A percentile compares a stretch with the other conserved stretches of the same genome.
phyloP scores from a whole-genome alignment of 164 flowering plant species.

The Saururus chinensis region DNA sequence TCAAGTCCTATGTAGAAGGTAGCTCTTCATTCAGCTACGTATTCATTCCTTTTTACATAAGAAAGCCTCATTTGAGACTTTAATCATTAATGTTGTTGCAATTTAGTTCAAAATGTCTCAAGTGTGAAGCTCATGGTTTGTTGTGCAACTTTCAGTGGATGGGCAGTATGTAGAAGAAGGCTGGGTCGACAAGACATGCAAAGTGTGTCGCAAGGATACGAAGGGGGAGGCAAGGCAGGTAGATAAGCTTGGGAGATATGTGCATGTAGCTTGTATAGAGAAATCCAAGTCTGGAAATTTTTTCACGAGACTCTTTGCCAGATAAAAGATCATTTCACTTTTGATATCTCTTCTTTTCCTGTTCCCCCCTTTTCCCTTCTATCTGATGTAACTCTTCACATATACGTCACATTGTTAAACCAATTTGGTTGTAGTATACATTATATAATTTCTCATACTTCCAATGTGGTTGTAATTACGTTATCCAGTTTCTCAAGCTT shows the following conservation, averaged over 20 bases:
- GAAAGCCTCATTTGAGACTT: neutral
- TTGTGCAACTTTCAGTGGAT: conserved; percentile 41
- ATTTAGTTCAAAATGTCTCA: neutral
- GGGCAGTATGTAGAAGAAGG: conserved; percentile 91
- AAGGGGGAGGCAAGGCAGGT: conserved; percentile 41
- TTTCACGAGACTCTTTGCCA: conserved; percentile 66
- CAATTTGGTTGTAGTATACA: too few relatives aligned
- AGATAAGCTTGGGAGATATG: conserved; percentile 62
- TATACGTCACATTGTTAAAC: too few relatives aligned
- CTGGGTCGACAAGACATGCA: conserved; percentile 96
- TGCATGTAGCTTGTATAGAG: conserved; percentile 65
- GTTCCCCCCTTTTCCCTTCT: neutral
- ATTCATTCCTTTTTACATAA: neutral
- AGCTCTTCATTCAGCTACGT: neutral
- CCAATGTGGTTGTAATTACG: too few relatives aligned
- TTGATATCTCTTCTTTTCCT: neutral
- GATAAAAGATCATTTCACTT: conserved; percentile 10
- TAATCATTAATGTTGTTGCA: neutral
- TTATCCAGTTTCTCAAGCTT: too few relatives aligned
- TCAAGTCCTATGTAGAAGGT: conserved; percentile 95
- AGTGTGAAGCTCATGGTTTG: neutral
- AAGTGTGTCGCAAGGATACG: conserved; percentile 86
- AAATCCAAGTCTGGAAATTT: conserved; percentile 70
- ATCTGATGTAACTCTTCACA: too few relatives aligned
- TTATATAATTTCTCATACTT: too few relatives aligned